Evolutionary conservation across 306 rosid genomes (phyloP).

Genomic region (Vigna mungo): DNA sequence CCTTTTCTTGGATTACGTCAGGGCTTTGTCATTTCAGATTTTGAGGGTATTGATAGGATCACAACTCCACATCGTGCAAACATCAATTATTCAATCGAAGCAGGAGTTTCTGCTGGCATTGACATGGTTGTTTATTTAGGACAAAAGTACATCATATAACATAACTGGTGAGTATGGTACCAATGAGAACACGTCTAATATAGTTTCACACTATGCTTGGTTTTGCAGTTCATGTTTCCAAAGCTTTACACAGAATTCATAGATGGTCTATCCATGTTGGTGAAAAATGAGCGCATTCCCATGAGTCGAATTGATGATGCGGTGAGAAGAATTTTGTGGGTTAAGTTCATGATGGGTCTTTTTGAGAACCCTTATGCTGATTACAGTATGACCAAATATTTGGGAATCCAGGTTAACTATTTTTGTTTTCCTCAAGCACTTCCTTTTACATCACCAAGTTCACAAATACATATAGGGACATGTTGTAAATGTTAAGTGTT

Average conservation of each 20-base stretch:
- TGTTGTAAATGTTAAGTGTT: neutral
- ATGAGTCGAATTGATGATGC: slow-evolving; percentile 66
- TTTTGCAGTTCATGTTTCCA: slow-evolving; percentile 56
- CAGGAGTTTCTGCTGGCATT: slow-evolving; percentile 60
- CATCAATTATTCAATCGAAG: slow-evolving; percentile 51
- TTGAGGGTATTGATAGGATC: slow-evolving; percentile 58
- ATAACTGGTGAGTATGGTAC: slow-evolving; percentile 18
- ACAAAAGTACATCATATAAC: slow-evolving; percentile 8
- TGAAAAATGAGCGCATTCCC: slow-evolving; percentile 49
- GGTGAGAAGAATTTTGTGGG: slow-evolving; percentile 53
- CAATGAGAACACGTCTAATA: slow-evolving; percentile 9
- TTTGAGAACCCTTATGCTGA: slow-evolving; percentile 60
- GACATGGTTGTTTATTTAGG: slow-evolving; percentile 53
- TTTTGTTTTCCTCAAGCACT: slow-evolving; percentile 6
- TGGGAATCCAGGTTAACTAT: slow-evolving; percentile 53
- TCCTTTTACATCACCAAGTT: slow-evolving; percentile 7
- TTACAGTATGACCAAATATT: slow-evolving; percentile 47
- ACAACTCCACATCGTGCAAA: slow-evolving; percentile 56
- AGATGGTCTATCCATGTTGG: slow-evolving; percentile 49
- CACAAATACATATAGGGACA: slow-evolving; percentile 26
- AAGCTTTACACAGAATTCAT: slow-evolving; percentile 48
- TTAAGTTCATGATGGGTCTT: slow-evolving; percentile 59
- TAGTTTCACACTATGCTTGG: slow-evolving; percentile 32
- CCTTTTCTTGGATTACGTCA: slow-evolving; percentile 38
- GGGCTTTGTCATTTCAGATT: slow-evolving; percentile 64